Base-by-base conservation (phyloP, 768 basidiomycete genomes). In the Pleurotus sapidus region DNA sequence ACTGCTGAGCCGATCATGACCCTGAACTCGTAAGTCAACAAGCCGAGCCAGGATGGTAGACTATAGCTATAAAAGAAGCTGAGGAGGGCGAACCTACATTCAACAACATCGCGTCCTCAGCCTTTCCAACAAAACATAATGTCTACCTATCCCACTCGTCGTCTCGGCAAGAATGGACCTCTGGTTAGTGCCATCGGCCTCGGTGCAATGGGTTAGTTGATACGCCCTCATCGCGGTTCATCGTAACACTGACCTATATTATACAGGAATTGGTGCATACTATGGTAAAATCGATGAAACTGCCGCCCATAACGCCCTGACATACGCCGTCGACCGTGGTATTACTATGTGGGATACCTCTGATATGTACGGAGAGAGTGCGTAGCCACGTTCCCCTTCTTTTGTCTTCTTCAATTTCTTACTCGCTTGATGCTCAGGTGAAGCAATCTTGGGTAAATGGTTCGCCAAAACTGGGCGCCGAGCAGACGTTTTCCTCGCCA, bases 101-200 rank as follows among this genome's bases (percentile, higher is more conserved):
- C 9, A 34, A 11, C 30, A 34, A 34, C 30, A 34, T 1, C 30
- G 1, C 8, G 9, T 34, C 9, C 2, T 3, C 30, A 34, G 2
- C 8, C 30, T 3, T 34, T 34, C 9, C 30, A 30, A 34, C 30
- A 30, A 34, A 11, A 14, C n/a, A n/a, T n/a, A n/a, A 54, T 54
- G 51, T 18, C 51, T 54, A 38, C 11, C 8, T 60, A 51, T 39
- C 67, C 61, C 30, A 62, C 64, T 42, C 64, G 64, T 20, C 55
- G 54, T 15, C 65, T 70, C 14, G 68, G 69, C 24, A 60, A 50
- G 46, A 64, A 68, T 57, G 68, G 68, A 5, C 68, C 68, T 3
- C 46, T 18, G n/a, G 68, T 70, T 42, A 63, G 63, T 34, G 65
- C 68, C 3, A 62, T 69, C 11, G 69, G 69, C 12, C 57, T 68